phyloP scores from a whole-genome alignment of 2,329 filamentous ascomycete genomes.

The Chlorencoelia australis region DNA sequence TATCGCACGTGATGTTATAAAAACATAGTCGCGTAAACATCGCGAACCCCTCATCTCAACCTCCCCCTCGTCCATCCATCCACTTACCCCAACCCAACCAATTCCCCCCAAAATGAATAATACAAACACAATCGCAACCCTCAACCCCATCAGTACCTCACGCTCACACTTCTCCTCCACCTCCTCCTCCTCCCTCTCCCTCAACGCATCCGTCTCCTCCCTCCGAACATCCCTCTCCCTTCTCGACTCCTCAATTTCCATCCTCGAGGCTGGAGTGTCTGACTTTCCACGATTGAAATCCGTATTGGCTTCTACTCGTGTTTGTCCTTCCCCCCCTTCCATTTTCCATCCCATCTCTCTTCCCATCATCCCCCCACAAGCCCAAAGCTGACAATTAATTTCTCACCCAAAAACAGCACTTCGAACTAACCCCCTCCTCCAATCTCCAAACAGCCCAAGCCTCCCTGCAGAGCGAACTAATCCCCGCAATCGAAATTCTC shows the following conservation, averaged over 20 bases:
- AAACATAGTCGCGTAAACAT: too few species aligned
- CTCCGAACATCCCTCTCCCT: constrained; percentile 29
- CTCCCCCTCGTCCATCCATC: too few species aligned
- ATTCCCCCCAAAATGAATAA: background rate
- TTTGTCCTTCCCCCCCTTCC: constrained; percentile 12
- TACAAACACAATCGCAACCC: background rate
- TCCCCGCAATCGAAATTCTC: constrained; percentile 58
- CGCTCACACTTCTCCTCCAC: constrained; percentile 21
- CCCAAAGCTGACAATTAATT: background rate
- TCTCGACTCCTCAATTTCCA: constrained; percentile 29
- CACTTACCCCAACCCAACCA: background rate
- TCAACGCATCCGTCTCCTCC: constrained; percentile 20
- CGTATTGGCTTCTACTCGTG: constrained; percentile 28
- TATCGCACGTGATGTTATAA: too few species aligned
- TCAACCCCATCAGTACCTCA: constrained; percentile 12
- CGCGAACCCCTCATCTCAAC: too few species aligned
- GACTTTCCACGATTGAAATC: constrained; percentile 29
- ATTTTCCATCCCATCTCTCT: background rate
- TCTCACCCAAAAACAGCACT: constrained; percentile 42
- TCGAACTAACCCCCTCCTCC: constrained; percentile 60
- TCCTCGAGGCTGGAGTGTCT: constrained; percentile 27
- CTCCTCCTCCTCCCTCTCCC: constrained; percentile 16
- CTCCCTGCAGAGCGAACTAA: constrained; percentile 56
- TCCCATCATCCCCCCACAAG: background rate
- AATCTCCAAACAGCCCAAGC: constrained; percentile 55